Base-by-base conservation (phyloP, 805 yeast genomes). In the Wickerhamiella kurtzmanii region DNA sequence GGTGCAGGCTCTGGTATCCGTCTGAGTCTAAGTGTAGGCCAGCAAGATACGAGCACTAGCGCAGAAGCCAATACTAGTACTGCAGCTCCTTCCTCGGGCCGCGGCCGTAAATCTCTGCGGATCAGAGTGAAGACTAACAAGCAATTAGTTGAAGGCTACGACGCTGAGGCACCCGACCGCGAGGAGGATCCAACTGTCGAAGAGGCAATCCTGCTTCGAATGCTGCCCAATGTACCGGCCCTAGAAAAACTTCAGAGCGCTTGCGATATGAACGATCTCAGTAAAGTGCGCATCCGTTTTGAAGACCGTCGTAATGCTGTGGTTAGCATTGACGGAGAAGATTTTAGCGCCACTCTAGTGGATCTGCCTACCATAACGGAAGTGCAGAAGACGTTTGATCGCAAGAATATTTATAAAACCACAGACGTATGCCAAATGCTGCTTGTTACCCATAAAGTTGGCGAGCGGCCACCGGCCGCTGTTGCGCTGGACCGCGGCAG, bases 151-250 rank as follows among this genome's bases (percentile, higher is more conserved):
- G 96, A 89, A 56, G 97, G 97, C 1, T 89, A 89, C 63, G 98
- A 89, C 60, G 82, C 95, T 2, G 97, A 89, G 57, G 96, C 94
- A 17, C 94, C 96, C 0, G 97, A 89, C 54, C 69, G 85, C 21
- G 98, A 92, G 60, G 96, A 87, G 50, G 96, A 92, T 59, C 97
- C 98, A 1, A 66, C 86, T 50, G 68, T 86, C 6, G 97, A 92
- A 59, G 94, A 85, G 53, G 95, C 92, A 0, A 71, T 92, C 1
- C 70, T 87, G 1, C 62, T 92, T 39, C 71, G 98, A 46, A 78
- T 89, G 66, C 67, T 71, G 35, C 66, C 74, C 3, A 85, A 80
- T 49, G 69, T 73, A 8, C 48, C 50, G 6, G 80, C 81, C 47
- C 64, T 84, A 35, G 95, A 84, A 48, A 76, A 75, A 50, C 75